phyloP scores from a whole-genome alignment of 108 stramenopile species.

The Bacterosira constricta region DNA sequence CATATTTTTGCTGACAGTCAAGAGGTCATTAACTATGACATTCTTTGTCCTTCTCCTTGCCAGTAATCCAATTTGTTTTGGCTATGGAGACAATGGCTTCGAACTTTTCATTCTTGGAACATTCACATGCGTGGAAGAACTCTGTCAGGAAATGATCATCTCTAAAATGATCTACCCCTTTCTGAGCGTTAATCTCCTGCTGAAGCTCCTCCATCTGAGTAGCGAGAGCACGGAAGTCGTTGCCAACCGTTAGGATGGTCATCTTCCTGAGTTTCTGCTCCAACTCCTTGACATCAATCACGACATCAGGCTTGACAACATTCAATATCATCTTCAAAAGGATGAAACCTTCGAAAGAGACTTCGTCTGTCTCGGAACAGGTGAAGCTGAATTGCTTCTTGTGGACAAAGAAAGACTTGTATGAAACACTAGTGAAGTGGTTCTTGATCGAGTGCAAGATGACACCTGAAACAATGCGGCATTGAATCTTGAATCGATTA shows the following conservation, averaged over 20 bases:
- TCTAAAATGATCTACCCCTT: background rate
- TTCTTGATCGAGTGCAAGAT: background rate
- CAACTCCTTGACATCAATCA: slow-evolving; percentile 1
- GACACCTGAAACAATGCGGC: background rate
- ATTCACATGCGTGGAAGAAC: background rate
- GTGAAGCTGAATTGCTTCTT: background rate
- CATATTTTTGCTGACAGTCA: background rate
- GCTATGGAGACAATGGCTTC: background rate
- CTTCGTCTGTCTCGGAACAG: background rate
- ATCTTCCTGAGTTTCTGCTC: background rate
- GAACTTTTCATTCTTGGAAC: background rate
- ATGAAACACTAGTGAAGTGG: background rate
- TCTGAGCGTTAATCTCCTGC: too few relatives aligned
- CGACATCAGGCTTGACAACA: slow-evolving; percentile 6
- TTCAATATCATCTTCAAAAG: slow-evolving; percentile 3
- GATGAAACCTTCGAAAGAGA: slow-evolving; percentile 1
- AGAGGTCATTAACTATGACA: background rate
- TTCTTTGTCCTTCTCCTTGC: background rate
- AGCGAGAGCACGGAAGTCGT: background rate
- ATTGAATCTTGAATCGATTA: background rate
- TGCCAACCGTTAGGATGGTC: too few relatives aligned
- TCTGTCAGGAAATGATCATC: background rate
- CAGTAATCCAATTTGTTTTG: background rate
- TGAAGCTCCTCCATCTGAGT: background rate
- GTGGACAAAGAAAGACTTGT: background rate